Base-by-base conservation (phyloP, 257 asterid species). In the Nicotiana tomentosiformis region DNA sequence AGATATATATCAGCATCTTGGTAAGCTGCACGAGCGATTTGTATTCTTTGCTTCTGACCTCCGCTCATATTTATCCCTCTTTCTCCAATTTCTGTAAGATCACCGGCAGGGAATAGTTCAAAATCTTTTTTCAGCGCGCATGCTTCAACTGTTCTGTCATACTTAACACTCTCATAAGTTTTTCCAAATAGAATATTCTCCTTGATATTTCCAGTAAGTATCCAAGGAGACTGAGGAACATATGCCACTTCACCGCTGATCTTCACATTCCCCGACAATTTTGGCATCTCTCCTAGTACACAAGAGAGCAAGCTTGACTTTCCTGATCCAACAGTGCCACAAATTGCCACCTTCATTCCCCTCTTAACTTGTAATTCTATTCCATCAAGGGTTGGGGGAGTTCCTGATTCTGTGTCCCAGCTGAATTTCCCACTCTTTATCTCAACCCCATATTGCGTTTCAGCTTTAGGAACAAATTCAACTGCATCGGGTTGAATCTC, bases 321-420 rank as follows among this genome's bases (percentile, higher is more conserved):
- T 46, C 99, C 99, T 32, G 99, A 96, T 83, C 99, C 99, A 64
- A 96, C 99, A 2, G 92, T 90, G 17, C 99, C 99, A 87, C 98
- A 94, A 76, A 96, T 88, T 5, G 99, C 99, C 86, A 96, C 98
- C 83, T 96, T 94, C 98, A 91, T 94, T 69, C 99, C 98, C 85
- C 84, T 90, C 61, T 86, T 92, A 77, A 91, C 98, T 78, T 69
- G 86, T 87, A 94, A 83, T 49, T 90, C 23, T 87, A 96, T 90
- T 66, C 77, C 84, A 74, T 90, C 91, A 72, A 96, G 97, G 39
- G 89, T 93, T 1, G 90, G 89, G 81, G 51, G 51, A 43, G 64
- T 78, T 84, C 80, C 81, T 11, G 88, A 83, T 46, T 81, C 93
- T 70, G 55, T 83, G 49, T 91, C 92, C 99, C 98, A 96, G 68